phyloP scores from a whole-genome alignment of 495 filamentous ascomycete species.

The Penicillium verhagenii region DNA sequence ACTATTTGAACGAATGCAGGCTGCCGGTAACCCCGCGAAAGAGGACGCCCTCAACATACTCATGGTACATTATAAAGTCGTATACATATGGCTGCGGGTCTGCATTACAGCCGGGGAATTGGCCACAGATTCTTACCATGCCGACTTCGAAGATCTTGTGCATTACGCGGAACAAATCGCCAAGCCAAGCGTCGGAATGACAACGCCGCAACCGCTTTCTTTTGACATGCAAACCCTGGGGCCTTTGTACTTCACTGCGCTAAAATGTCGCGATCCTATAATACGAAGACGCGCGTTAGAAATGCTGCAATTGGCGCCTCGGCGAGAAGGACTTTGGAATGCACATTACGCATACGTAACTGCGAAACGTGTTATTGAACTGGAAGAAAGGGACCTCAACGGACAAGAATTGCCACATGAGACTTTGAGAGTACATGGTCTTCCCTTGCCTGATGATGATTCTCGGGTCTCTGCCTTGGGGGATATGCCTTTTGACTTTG shows the following conservation, averaged over 20 bases:
- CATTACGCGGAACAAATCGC: conserved; percentile 2
- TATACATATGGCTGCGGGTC: conserved; percentile 2
- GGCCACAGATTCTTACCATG: conserved; percentile 3
- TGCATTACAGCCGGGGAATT: not conserved
- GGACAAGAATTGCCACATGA: conserved; percentile 1
- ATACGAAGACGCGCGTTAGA: conserved; percentile 1
- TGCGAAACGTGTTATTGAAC: conserved; percentile 1
- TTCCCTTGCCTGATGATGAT: not conserved
- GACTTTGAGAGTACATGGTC: conserved; percentile 2
- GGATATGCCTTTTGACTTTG: conserved; percentile 1
- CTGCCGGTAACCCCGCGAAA: conserved; percentile 1
- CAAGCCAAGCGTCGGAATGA: not conserved
- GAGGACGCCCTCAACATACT: not conserved
- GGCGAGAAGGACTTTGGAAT: conserved; percentile 4
- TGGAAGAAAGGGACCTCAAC: conserved; percentile 3
- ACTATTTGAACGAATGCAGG: conserved; percentile 4
- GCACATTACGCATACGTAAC: conserved; percentile 7
- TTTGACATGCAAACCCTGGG: conserved; percentile 3
- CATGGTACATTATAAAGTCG: conserved; percentile 4
- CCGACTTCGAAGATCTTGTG: conserved; percentile 3
- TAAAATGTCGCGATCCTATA: not conserved
- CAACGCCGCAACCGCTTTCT: conserved; percentile 2
- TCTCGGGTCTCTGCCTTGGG: not conserved
- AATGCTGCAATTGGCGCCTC: conserved; percentile 4
- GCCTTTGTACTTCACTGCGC: conserved; percentile 2